Evolutionary conservation across 169 alveolate species (phyloP).

Genomic region (Amoebophrya sp.): DNA sequence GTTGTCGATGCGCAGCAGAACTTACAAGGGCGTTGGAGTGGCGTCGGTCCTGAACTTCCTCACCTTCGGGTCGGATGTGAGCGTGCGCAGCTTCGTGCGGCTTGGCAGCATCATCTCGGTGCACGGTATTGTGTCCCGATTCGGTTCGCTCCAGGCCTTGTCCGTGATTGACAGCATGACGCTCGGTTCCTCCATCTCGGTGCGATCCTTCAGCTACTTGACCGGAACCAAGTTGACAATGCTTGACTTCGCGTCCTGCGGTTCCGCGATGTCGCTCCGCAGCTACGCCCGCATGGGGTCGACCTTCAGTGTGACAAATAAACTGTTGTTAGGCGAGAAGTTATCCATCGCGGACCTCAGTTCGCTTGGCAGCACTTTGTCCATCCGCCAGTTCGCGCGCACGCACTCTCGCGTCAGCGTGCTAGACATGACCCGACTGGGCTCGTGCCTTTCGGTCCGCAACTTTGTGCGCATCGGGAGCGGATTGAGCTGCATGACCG

Average conservation of each 20-base stretch:
- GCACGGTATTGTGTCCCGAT: not conserved
- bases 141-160: constrained; percentile 22
- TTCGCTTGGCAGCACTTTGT: not conserved
- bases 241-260: constrained; percentile 18
- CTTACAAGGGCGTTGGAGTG: not conserved
- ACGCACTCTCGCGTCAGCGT: not conserved
- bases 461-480: not conserved
- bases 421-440: not conserved
- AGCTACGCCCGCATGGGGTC: constrained; percentile 10
- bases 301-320: not conserved
- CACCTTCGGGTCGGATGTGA: not conserved
- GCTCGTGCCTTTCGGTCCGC: not conserved
- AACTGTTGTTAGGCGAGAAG: not conserved
- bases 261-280: not conserved
- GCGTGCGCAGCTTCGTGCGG: constrained; percentile 21
- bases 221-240: not conserved
- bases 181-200: not conserved
- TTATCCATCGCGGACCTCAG: not conserved
- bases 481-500: not conserved
- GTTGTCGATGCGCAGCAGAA: not conserved
- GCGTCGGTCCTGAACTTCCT: not conserved
- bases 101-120: not conserved
- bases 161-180: not conserved
- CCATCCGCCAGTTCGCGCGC: not conserved
- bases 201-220: not conserved